Conservation (phyloP, 2,329 filamentous ascomycete genomes). For the Penicillium sp. region DNA sequence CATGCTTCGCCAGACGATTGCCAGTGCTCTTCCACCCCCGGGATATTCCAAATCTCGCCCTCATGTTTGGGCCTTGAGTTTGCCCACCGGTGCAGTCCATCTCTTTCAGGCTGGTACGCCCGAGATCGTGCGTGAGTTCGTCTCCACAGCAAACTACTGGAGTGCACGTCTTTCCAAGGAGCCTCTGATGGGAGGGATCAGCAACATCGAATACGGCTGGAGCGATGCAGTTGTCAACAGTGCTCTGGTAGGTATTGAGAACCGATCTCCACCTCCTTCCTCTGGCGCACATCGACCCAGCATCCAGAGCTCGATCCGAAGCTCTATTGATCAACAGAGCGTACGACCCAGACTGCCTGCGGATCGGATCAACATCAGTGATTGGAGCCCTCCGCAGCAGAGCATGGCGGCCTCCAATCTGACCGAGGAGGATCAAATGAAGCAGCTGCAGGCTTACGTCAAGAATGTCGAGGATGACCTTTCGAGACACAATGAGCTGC, state of each 20-base stretch:
- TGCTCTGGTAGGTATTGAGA: conserved; percentile 62
- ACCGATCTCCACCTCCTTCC: conserved; percentile 32
- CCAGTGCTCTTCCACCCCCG: conserved; percentile 81
- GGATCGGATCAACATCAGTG: conserved; percentile 77
- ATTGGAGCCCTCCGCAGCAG: conserved; percentile 86
- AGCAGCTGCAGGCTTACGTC: conserved; percentile 73
- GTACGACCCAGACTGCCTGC: conserved; percentile 71
- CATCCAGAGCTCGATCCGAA: conserved; percentile 61
- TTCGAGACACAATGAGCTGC: conserved; percentile 80
- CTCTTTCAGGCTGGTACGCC: conserved; percentile 97
- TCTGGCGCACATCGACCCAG: conserved; percentile 48
- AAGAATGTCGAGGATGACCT: conserved; percentile 82
- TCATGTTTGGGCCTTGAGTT: conserved; percentile 88
- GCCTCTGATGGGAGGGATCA: conserved; percentile 86
- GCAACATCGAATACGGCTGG: conserved; percentile 98
- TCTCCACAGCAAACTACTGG: conserved; percentile 96
- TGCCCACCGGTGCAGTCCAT: conserved; percentile 91
- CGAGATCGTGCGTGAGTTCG: conserved; percentile 92
- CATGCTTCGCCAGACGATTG: conserved; percentile 84
- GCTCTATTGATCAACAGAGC: conserved; percentile 64
- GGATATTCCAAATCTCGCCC: conserved; percentile 89
- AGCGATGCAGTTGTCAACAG: conserved; percentile 78
- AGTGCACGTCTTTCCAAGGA: conserved; percentile 91
- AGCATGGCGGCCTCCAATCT: conserved; percentile 82
- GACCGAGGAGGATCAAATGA: conserved; percentile 76